These are phyloP conservation scores for Eucalyptus fibrosa DNA, from an alignment of 345 rosid species.

Conservation along the genomic window DNA sequence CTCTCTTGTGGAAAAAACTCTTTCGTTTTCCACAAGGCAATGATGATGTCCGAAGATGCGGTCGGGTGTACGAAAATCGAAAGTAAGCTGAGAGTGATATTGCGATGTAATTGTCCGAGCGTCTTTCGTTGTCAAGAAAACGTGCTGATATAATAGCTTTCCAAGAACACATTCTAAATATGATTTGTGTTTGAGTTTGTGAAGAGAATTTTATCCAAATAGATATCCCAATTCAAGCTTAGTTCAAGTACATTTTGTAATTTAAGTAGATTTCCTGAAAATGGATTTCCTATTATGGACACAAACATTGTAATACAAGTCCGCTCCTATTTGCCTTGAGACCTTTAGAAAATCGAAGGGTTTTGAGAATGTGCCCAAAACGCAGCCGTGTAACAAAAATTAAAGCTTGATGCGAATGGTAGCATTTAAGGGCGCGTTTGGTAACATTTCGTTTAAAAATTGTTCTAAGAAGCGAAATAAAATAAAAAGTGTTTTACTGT, in stretches of 20 bases:
- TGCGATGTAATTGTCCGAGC: background rate
- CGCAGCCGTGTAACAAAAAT: background rate
- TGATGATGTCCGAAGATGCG: background rate
- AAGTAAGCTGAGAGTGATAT: background rate
- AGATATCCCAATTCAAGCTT: background rate
- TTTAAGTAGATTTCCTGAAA: background rate
- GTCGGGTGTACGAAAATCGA: background rate
- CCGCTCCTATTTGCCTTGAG: background rate
- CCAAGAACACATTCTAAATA: background rate
- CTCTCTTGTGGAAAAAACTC: background rate
- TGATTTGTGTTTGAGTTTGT: background rate
- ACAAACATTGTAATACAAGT: too few species aligned
- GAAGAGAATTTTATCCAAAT: background rate
- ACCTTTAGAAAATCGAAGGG: background rate
- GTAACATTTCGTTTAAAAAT: too few species aligned
- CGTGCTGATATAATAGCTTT: background rate
- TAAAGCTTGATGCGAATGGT: background rate
- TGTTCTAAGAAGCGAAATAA: too few species aligned
- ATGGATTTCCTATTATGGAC: background rate
- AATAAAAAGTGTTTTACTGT: too few species aligned
- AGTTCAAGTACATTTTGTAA: background rate
- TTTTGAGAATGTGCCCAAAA: background rate
- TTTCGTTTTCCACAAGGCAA: background rate
- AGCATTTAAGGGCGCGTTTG: background rate
- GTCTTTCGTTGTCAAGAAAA: background rate